Evolutionary conservation across 2,329 filamentous ascomycete species (phyloP).

Genomic region (Verticillium alfalfae): DNA sequence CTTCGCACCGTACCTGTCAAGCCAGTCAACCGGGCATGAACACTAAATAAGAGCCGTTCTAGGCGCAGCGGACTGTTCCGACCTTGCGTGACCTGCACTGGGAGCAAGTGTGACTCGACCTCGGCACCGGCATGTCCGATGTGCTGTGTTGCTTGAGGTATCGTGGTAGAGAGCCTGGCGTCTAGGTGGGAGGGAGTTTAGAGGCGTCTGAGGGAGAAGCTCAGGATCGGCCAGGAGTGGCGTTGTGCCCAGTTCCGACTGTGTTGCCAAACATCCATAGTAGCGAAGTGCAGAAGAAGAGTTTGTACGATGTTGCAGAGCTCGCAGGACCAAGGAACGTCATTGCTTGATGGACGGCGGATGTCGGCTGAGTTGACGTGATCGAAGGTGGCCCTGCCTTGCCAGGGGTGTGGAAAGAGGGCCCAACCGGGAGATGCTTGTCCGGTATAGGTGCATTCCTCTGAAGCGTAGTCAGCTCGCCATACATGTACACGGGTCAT

Average conservation of each 20-base stretch:
- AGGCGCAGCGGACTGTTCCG: background rate
- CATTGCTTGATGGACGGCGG: background rate
- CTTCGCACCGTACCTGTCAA: conserved; percentile 2
- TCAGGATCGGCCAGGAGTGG: background rate
- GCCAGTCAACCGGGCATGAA: background rate
- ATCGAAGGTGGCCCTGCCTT: background rate
- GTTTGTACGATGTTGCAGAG: too few relatives aligned
- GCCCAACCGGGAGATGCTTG: background rate
- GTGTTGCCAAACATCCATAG: too few relatives aligned
- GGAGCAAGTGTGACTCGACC: conserved; percentile 5
- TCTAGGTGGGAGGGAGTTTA: background rate
- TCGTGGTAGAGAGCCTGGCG: background rate
- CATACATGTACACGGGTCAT: too few relatives aligned
- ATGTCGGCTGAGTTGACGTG: background rate
- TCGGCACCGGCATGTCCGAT: conserved; percentile 3
- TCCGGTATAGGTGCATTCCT: too few relatives aligned
- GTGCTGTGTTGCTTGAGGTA: background rate
- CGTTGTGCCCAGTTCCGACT: background rate
- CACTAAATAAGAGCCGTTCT: background rate
- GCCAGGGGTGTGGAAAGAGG: background rate
- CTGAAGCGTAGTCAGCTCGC: too few relatives aligned
- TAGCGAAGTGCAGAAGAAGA: too few relatives aligned
- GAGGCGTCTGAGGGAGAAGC: background rate
- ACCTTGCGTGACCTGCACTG: conserved; percentile 7
- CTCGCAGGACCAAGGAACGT: background rate